Evolutionary conservation across 495 filamentous ascomycete species (phyloP).

Genomic region (Lasiosphaeria miniovina): DNA sequence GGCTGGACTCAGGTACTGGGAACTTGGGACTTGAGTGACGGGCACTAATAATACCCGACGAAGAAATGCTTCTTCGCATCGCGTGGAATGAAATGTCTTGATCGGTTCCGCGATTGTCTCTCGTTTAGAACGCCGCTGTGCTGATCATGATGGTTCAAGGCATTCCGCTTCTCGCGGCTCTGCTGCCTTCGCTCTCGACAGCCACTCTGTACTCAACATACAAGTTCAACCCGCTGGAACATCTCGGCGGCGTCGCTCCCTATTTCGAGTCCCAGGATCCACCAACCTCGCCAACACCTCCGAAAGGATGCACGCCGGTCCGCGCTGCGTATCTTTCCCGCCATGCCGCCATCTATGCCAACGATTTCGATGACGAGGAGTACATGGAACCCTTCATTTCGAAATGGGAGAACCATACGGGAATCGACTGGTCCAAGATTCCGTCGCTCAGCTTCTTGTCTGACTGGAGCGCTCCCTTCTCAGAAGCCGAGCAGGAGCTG

Average conservation of each 20-base stretch:
- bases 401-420: slow-evolving; percentile 41
- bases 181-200: background rate
- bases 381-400: slow-evolving; percentile 46
- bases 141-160: background rate
- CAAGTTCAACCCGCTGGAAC: slow-evolving; percentile 44
- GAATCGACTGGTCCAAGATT: slow-evolving; percentile 36
- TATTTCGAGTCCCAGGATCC: slow-evolving; percentile 50
- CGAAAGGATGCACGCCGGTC: slow-evolving; percentile 41
- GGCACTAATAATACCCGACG: too few relatives aligned
- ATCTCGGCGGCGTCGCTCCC: slow-evolving; percentile 47
- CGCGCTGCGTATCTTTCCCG: slow-evolving; percentile 44
- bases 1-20: too few relatives aligned
- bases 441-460: slow-evolving; percentile 39
- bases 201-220: slow-evolving; percentile 35
- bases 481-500: slow-evolving; percentile 42
- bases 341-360: slow-evolving; percentile 49
- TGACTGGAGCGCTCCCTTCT: slow-evolving; percentile 39
- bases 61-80: too few relatives aligned
- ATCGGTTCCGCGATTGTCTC: too few relatives aligned
- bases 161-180: background rate
- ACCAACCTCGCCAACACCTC: slow-evolving; percentile 31
- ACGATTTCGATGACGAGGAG: slow-evolving; percentile 47
- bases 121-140: background rate
- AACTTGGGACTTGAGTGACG: too few relatives aligned
- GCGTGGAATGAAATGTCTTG: too few relatives aligned